Evolutionary conservation across 1,139 yeast genomes (phyloP), one percentile per base, ranked within the genome.

Genomic region (Meyerozyma athensensis): DNA sequence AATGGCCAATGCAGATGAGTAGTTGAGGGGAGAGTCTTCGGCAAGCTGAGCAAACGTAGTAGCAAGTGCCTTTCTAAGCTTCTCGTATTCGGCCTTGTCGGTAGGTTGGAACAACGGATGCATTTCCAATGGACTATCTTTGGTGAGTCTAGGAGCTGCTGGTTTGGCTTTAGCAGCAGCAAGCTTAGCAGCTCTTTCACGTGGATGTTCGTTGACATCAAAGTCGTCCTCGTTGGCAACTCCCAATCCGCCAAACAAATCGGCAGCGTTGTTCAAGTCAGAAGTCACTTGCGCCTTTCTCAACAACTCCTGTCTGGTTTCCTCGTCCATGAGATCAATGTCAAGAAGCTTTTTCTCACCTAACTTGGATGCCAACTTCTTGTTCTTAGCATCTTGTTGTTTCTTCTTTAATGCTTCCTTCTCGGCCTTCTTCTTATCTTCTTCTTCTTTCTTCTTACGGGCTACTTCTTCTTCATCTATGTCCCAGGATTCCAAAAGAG

Each of bases 211-310:
- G 42, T 61, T 65, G 37, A 66, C 44, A 39, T 77, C 81, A 38
- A 63, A 62, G 14, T 54, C 58, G 12, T 49, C 58, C 47, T 65
- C 73, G 13, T 52, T 63, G 35, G 84, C 85, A 39, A 84, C 83
- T 22, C 89, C 90, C 47, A 84, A 69, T 7, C 86, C 86, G 24
- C 92, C 96, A 56, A 92, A 87, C 52, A 92, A 71, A 52, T 87
- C 95, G 19, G 96, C 92, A 18, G 97, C 97, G 57, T 86, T 85
- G 63, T 84, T 86, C 62, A 92, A 71, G 65, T 92, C 98, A 23
- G 95, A 78, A 35, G 78, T 81, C 42, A 86, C 56, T 63, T 92
- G 95, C 13, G 92, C 95, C 56, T 82, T 70, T 55, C 73, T 83
- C 59, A 85, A 70, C 59, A 89, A 63, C 55, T 84, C 92, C 52